Percentiles rank a stretch among this genome's conserved stretches.
These are phyloP conservation scores for Russula brevipes DNA, from an alignment of 768 basidiomycete species.

Conservation along the genomic window DNA sequence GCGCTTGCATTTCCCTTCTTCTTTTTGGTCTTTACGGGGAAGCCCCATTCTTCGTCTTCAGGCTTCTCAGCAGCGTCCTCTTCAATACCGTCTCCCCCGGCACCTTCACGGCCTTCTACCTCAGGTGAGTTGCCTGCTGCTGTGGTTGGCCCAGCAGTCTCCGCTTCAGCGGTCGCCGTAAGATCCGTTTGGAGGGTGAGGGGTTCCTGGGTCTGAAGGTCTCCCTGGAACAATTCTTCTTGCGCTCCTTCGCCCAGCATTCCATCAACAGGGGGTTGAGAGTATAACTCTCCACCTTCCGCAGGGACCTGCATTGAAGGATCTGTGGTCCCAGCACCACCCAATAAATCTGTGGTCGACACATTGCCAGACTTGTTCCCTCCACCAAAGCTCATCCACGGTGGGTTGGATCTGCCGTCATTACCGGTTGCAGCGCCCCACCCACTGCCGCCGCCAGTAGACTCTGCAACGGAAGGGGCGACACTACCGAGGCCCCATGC, in stretches of 20 bases:
- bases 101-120: conserved; percentile 10
- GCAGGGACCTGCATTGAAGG: not conserved
- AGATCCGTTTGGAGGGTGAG: conserved; percentile 15
- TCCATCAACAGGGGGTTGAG: not conserved
- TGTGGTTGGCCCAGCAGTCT: not conserved
- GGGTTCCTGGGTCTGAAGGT: not conserved
- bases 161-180: not conserved
- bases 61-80: not conserved
- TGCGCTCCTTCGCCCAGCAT: not conserved
- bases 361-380: not conserved
- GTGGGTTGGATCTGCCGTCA: conserved; percentile 5
- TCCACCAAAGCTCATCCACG: not conserved
- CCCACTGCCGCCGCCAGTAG: not conserved
- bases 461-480: conserved; percentile 5
- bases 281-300: not conserved
- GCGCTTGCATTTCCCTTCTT: conserved; percentile 5
- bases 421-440: conserved; percentile 22
- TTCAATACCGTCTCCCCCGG: not conserved
- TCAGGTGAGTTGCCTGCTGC: conserved; percentile 13
- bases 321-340: not conserved
- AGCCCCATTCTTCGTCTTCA: conserved; percentile 1
- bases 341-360: conserved; percentile 12
- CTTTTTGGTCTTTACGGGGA: conserved; percentile 17
- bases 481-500: conserved; percentile 1
- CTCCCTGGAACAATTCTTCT: not conserved